Base-by-base conservation (phyloP, 1,284 basidiomycete species). In the Stereum hirsutum region DNA sequence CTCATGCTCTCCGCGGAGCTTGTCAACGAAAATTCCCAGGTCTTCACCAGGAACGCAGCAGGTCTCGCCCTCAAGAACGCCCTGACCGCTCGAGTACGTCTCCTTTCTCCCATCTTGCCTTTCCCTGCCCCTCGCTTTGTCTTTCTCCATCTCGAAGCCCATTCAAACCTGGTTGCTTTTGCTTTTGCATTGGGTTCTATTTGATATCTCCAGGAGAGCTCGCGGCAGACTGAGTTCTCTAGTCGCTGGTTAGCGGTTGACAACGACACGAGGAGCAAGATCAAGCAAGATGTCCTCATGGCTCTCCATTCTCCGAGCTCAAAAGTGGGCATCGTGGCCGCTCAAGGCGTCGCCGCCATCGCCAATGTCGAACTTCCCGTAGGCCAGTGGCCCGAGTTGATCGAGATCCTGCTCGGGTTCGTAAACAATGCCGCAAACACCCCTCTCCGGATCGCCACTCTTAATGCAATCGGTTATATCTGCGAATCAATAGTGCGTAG, bases 1-100 rank as follows among this genome's bases (percentile, higher is more conserved):
- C 61, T 82, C 58, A 91, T 89, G 69, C 81, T 97, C 49, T 84
- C 87, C 25, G 65, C 75, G 11, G 88, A 92, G 55, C 77, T 96
- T 38, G 78, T 80, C 27, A 85, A 89, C 52, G 88, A 91, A 59
- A 66, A 55, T 36, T 75, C 76, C 7, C 72, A 71, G n/a, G 55
- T 82, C 30, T 83, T 91, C 62, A 79, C 96, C 42, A 78, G 95
- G 53, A 94, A 91, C 57, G 93, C 95, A 14, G 93, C 96, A 20
- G 94, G 92, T 63, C 75, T 99, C 41, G 94, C 94, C 15, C 74
- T 99, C 66, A 99, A 99, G 78, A 99, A 99, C 63, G 81, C 92
- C 47, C 69, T 99, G 46, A 80, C 83, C 33, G 91, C 94, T 48
- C 75, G 91, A 57, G 91, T 94, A 68, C 61, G 87, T 74, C 49